Conservation (phyloP, 73 alveolate species). For the Halteria grandinella region DNA sequence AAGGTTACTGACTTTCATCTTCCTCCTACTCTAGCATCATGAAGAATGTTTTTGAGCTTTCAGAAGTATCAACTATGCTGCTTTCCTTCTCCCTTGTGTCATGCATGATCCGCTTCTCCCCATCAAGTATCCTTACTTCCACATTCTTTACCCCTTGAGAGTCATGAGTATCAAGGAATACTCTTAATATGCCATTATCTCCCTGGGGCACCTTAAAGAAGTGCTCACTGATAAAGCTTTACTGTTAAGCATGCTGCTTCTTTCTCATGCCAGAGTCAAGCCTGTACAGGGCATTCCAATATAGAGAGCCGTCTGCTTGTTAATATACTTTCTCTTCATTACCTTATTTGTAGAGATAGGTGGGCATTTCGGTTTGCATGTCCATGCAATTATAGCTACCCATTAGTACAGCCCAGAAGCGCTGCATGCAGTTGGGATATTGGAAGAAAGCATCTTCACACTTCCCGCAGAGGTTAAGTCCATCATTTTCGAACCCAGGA, state of each 20-base stretch:
- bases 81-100: too few relatives aligned
- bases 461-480: constrained; percentile 17
- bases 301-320: constrained; percentile 1
- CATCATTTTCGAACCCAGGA: constrained; percentile 35
- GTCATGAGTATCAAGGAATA: constrained; percentile 24
- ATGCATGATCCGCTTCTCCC: not conserved
- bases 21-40: too few relatives aligned
- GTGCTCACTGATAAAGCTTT: too few relatives aligned
- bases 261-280: not conserved
- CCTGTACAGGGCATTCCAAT: constrained; percentile 8
- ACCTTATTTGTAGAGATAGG: not conserved
- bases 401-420: constrained; percentile 12
- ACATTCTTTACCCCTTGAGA: constrained; percentile 2
- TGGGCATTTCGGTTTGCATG: not conserved
- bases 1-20: too few relatives aligned
- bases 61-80: too few relatives aligned
- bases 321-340: not conserved
- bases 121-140: constrained; percentile 1
- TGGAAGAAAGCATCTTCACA: constrained; percentile 15
- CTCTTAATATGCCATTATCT: constrained; percentile 1
- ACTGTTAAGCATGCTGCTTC: not conserved
- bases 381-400: not conserved
- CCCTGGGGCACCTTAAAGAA: constrained; percentile 1
- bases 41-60: too few relatives aligned
- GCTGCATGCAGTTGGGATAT: constrained; percentile 14